Evolutionary conservation across 352 stramenopile genomes (phyloP).

Genomic region (Salisapilia sapeloensis): DNA sequence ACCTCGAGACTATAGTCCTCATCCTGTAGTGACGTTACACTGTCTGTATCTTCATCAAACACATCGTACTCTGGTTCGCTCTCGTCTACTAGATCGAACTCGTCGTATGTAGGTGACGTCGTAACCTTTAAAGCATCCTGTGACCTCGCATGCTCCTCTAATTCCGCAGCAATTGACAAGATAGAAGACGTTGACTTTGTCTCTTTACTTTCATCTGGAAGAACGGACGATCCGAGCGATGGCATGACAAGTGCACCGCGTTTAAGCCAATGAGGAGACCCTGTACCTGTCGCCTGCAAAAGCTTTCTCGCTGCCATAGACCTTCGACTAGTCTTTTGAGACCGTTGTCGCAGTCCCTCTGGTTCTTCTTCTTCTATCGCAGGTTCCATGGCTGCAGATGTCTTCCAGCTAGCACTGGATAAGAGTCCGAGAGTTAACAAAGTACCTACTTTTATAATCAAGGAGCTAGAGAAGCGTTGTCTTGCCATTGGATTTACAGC

Average conservation of each 20-base stretch:
- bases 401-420: no score
- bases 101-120: no score
- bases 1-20: no score
- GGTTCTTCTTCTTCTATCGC: constrained; percentile 7
- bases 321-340: no score
- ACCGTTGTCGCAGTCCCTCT: constrained; percentile 1
- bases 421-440: no score
- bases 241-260: constrained; percentile 16
- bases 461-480: no score
- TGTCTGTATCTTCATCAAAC: constrained; percentile 3
- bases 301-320: no score
- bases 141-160: constrained; percentile 3
- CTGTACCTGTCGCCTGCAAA: no score
- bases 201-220: constrained; percentile 4
- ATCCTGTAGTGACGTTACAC: no score
- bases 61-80: constrained; percentile 7
- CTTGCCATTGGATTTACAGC: no score
- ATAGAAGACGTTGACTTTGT: not conserved
- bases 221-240: constrained; percentile 11
- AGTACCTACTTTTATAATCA: no score
- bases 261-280: constrained; percentile 7
- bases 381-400: constrained; percentile 1
- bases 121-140: constrained; percentile 2
- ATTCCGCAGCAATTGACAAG: constrained; percentile 7
- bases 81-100: no score